phyloP scores from a whole-genome alignment of 2,329 filamentous ascomycete species.

The Microsporum audouinii region DNA sequence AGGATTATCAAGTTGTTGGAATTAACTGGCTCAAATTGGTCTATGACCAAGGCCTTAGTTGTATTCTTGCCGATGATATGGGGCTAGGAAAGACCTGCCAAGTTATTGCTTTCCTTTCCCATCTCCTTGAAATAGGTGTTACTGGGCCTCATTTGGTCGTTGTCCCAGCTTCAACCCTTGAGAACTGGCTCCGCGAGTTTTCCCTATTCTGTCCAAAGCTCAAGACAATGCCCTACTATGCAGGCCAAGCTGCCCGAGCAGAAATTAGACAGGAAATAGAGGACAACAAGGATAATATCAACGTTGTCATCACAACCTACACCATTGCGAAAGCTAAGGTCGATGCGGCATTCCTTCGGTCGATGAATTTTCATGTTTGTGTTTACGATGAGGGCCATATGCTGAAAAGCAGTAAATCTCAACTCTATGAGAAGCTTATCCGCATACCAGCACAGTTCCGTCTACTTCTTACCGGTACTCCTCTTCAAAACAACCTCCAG shows the following conservation, averaged over 20 bases:
- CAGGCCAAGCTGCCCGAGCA: conserved; percentile 54
- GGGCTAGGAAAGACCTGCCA: conserved; percentile 91
- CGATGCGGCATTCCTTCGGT: conserved; percentile 53
- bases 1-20: conserved; percentile 87
- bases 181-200: conserved; percentile 93
- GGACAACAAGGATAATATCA: conserved; percentile 51
- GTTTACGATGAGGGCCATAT: conserved; percentile 94
- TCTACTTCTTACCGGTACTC: conserved; percentile 78
- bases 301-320: conserved; percentile 63
- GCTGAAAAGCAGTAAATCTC: conserved; percentile 76
- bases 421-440: conserved; percentile 67
- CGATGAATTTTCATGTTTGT: conserved; percentile 46
- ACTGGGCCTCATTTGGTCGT: conserved; percentile 72
- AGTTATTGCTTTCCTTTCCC: conserved; percentile 80
- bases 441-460: conserved; percentile 71
- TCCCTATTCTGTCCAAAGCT: conserved; percentile 70
- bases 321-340: conserved; percentile 51
- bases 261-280: conserved; percentile 57
- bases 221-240: conserved; percentile 61
- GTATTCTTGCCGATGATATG: conserved; percentile 96
- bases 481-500: conserved; percentile 89
- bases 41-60: conserved; percentile 66
- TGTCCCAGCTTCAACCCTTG: conserved; percentile 83
- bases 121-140: conserved; percentile 58
- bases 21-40: conserved; percentile 88